These are phyloP conservation scores for Sclerotinia trifoliorum DNA, from an alignment of 2,329 filamentous ascomycete genomes.

Conservation along the genomic window DNA sequence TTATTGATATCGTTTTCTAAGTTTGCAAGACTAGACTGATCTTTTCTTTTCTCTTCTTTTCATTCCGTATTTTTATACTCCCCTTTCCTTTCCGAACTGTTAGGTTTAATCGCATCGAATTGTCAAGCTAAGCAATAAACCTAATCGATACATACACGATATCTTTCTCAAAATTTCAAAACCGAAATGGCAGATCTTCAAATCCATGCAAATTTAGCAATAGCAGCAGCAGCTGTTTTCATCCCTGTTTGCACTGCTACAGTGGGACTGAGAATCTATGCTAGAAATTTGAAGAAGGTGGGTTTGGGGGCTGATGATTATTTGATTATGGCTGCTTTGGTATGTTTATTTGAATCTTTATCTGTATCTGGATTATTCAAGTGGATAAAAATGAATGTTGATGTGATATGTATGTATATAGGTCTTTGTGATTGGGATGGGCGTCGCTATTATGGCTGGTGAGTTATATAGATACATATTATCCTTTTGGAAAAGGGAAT, in stretches of 20 bases:
- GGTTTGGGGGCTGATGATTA: conserved; percentile 21
- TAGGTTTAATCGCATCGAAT: not conserved
- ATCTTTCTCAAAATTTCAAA: not conserved
- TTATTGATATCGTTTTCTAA: not conserved
- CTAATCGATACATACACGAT: not conserved
- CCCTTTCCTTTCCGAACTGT: not conserved
- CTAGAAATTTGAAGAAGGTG: conserved; percentile 3
- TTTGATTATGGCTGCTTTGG: conserved; percentile 17
- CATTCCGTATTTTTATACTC: not conserved
- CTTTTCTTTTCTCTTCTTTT: not conserved
- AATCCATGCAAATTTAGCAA: conserved; percentile 14
- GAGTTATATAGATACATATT: too few relatives aligned
- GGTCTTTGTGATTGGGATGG: conserved; percentile 22
- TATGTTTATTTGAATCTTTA: not conserved
- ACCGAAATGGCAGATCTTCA: conserved; percentile 14
- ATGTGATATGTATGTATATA: not conserved
- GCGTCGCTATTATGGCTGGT: conserved; percentile 13
- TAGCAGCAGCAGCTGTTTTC: conserved; percentile 6
- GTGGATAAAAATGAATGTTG: not conserved
- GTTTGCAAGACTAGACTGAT: not conserved
- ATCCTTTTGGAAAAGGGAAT: too few relatives aligned
- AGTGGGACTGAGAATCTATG: conserved; percentile 12
- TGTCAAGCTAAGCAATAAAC: not conserved
- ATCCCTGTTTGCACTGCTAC: conserved; percentile 11
- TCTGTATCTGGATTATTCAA: not conserved